Percentiles rank a stretch among this genome's conserved stretches.
Conservation (phyloP, 192 early-diverging fungal genomes). For the Glomus cerebriforme region DNA sequence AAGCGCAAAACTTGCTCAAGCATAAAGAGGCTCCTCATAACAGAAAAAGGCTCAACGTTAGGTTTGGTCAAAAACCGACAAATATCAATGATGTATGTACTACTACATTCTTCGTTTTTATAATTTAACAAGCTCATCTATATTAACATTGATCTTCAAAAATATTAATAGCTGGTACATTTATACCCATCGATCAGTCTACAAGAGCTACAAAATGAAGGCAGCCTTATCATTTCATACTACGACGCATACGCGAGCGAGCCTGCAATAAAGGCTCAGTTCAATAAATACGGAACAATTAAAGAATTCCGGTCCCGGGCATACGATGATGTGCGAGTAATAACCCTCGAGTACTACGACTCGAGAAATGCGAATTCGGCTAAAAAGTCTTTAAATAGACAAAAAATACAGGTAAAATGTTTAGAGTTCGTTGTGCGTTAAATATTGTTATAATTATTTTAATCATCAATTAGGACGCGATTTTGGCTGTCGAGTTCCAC, state of each 20-base stretch:
- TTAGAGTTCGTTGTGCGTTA: not conserved
- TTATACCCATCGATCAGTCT: not conserved
- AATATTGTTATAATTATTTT: not conserved
- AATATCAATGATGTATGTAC: not conserved
- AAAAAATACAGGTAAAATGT: constrained; percentile 39
- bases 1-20: not conserved
- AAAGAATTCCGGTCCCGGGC: not conserved
- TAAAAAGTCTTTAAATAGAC: constrained; percentile 34
- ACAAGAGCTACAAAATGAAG: not conserved
- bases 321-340: not conserved
- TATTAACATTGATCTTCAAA: not conserved
- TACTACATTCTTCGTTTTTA: not conserved
- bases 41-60: not conserved
- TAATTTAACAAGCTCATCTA: not conserved
- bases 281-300: not conserved
- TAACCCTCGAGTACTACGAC: constrained; percentile 50
- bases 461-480: not conserved
- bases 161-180: not conserved
- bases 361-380: constrained; percentile 44
- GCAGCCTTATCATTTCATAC: not conserved
- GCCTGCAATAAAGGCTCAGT: not conserved
- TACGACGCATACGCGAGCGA: not conserved
- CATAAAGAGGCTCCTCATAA: constrained; percentile 4
- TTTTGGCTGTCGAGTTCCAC: not conserved
- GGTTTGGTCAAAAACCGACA: not conserved